Evolutionary conservation across 805 yeast genomes (phyloP), one percentile per base, ranked within the genome.

Genomic region (Teunomyces lycoperdinae): DNA sequence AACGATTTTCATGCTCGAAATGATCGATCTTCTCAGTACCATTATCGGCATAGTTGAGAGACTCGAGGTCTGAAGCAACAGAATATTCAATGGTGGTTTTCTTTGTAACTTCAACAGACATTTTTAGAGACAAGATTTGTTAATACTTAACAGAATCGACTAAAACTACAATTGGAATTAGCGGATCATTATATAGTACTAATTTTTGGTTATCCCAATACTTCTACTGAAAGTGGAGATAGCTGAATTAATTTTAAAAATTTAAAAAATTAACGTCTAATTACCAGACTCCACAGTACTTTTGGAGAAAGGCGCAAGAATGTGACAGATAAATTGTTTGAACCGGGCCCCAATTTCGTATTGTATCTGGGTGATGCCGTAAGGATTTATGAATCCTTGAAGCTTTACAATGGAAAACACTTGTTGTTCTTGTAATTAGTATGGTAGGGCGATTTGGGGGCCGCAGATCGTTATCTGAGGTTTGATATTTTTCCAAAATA

Each of bases 1-100:
- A 26, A 38, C 41, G 41, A 13, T 13, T 20, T 26, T 38, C 41
- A n/a, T 38, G 29, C 30, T 20, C 26, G 30, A 38, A 38, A 20
- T 24, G 30, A 13, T 38, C 30, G 30, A 38, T 13, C 14, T 38
- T 38, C 16, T 38, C 41, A 1, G 30, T 17, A 31, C 33, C 8
- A 16, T 35, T 24, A 8, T 38, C 41, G 26, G n/a, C 30, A 26
- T 38, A 38, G 41, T 38, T 38, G 13, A 38, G 27, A 13, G 41
- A 38, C 30, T 38, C 41, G 14, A 38, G 41, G 41, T 38, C 41
- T 24, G 41, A 38, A 9, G 41, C 41, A 6, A 38, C 41, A 10
- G 41, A 24, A 24, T 24, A 24, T 7, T 38, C 41, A 26, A 38
- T 17, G n/a, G 30, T 28, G 11, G 10, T 16, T 3, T 38, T 38